Evolutionary conservation across 768 basidiomycete genomes (phyloP).

Genomic region (Xanthoconium stramineum): DNA sequence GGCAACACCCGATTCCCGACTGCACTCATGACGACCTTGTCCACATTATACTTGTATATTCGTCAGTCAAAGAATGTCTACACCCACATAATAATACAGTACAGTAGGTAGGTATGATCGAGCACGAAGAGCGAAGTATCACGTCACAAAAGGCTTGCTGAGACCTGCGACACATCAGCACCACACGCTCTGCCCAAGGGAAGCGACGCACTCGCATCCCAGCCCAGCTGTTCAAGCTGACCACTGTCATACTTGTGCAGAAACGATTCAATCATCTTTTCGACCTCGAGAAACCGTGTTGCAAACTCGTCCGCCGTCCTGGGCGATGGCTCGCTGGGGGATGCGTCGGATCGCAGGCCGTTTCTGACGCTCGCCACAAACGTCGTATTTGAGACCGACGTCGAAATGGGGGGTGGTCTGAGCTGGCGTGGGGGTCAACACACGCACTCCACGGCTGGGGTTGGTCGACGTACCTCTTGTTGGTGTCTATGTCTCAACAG

Average conservation of each 20-base stretch:
- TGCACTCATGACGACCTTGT: conserved; percentile 9
- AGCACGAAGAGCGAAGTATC: conserved; percentile 1
- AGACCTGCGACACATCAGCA: conserved; percentile 10
- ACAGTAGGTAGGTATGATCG: conserved; percentile 1
- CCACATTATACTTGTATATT: conserved; percentile 17
- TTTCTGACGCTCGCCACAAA: conserved; percentile 15
- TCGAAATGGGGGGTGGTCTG: no score
- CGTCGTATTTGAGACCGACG: neutral
- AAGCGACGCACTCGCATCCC: conserved; percentile 23
- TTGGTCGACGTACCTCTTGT: conserved; percentile 6
- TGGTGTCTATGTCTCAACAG: neutral
- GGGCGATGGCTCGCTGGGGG: conserved; percentile 9
- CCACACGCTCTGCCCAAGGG: neutral
- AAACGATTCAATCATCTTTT: conserved; percentile 21
- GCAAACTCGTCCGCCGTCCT: conserved; percentile 22
- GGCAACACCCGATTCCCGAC: conserved; percentile 20
- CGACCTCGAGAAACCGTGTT: conserved; percentile 12
- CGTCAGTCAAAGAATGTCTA: neutral
- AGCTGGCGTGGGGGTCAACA: neutral
- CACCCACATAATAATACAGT: conserved; percentile 12
- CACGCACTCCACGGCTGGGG: neutral
- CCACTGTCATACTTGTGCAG: conserved; percentile 20
- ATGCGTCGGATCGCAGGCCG: neutral
- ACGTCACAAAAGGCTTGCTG: neutral
- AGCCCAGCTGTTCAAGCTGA: conserved; percentile 22